Evolutionary conservation across 2,329 filamentous ascomycete species (phyloP).

Genomic region (Plenodomus lindquistii): DNA sequence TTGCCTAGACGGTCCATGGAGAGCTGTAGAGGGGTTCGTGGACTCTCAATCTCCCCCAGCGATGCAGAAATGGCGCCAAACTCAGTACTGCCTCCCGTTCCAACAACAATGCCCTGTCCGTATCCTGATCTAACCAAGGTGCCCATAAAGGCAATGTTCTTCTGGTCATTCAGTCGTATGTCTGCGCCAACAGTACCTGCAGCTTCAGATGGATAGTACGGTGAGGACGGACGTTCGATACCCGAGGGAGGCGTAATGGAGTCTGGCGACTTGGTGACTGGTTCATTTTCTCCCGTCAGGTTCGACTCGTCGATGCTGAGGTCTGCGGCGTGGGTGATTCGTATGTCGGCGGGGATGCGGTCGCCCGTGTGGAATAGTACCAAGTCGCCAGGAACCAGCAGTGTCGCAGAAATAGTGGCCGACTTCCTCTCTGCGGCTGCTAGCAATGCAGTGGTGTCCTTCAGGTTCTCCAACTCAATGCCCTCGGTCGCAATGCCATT

Average conservation of each 20-base stretch:
- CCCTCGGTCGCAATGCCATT: constrained; percentile 31
- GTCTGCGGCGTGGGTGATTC: constrained; percentile 87
- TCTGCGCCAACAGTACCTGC: constrained; percentile 65
- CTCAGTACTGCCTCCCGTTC: constrained; percentile 89
- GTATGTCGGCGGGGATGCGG: constrained; percentile 92
- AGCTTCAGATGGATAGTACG: constrained; percentile 62
- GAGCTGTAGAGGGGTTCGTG: constrained; percentile 87
- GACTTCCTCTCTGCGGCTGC: constrained; percentile 72
- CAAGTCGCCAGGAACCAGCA: constrained; percentile 89
- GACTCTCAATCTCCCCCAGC: constrained; percentile 91
- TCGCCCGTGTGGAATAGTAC: constrained; percentile 95
- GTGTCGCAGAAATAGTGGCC: constrained; percentile 80
- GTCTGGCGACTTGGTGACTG: constrained; percentile 76
- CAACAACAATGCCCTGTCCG: constrained; percentile 95
- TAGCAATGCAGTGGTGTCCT: constrained; percentile 62
- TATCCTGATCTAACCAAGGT: constrained; percentile 94
- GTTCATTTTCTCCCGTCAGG: constrained; percentile 93
- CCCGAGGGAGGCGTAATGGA: constrained; percentile 53
- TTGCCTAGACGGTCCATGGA: constrained; percentile 98
- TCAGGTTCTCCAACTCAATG: constrained; percentile 55
- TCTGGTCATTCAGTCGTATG: constrained; percentile 71
- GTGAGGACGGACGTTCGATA: constrained; percentile 54
- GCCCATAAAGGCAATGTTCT: constrained; percentile 98
- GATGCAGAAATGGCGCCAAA: constrained; percentile 96
- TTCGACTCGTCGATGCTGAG: constrained; percentile 96